Conservation (phyloP, 2,329 filamentous ascomycete species). For the Aspergillus piperis region DNA sequence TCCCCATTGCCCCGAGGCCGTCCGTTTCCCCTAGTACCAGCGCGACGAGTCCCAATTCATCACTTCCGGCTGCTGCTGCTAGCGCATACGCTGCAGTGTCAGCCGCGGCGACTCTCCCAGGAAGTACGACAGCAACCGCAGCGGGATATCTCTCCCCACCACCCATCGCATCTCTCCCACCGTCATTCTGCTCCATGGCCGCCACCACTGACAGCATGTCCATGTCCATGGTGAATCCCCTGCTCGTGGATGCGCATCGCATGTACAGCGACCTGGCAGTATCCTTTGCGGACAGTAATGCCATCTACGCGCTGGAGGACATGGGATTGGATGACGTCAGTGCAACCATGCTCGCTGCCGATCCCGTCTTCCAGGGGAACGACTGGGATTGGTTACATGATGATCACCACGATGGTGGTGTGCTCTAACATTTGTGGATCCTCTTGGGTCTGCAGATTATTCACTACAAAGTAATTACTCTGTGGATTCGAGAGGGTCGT, state of each 20-base stretch:
- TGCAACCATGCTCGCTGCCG: not conserved
- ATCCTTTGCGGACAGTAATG: not conserved
- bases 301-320: constrained; percentile 7
- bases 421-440: constrained; percentile 12
- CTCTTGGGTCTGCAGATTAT: not conserved
- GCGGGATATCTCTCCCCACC: not conserved
- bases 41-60: not conserved
- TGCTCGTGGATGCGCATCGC: constrained; percentile 1
- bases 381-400: constrained; percentile 14
- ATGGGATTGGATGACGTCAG: constrained; percentile 4
- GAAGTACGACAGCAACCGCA: not conserved
- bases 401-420: not conserved
- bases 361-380: constrained; percentile 1
- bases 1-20: constrained; percentile 25
- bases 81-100: too few species aligned
- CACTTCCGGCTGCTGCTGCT: not conserved
- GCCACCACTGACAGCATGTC: constrained; percentile 7
- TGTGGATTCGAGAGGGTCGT: not conserved
- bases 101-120: too few species aligned
- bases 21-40: constrained; percentile 6
- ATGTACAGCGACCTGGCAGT: not conserved
- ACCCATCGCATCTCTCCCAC: constrained; percentile 7
- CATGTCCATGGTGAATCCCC: constrained; percentile 13
- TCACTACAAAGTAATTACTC: not conserved
- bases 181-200: constrained; percentile 11